Evolutionary conservation across 208 protist species (phyloP), one percentile per base, ranked within the genome.

Genomic region (Trypanosomatidae sp.): DNA sequence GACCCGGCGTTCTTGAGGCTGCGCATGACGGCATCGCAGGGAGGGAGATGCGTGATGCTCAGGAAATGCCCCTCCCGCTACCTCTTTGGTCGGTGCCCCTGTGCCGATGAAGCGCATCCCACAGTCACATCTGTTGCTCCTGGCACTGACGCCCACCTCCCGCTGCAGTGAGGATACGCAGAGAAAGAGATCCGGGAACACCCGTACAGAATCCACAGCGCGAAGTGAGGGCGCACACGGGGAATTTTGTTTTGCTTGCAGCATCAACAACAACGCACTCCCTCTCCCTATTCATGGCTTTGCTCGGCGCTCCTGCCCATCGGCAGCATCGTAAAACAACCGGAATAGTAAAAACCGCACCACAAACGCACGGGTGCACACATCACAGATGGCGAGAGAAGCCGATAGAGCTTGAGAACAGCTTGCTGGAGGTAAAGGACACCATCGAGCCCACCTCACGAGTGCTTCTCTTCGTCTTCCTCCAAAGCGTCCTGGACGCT

Each of bases 401-500:
- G 13, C 13, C 1, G 22, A n/a, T 19, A 7, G 6, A 36, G 22
- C n/a, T 0, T 1, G 17, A 25, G 22, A 25, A 39, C 17, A 13
- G 12, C 15, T 0, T 4, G 2, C 36, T 1, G 22, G 33, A 9
- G 39, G 36, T 10, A n/a, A 17, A 25, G 17, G 22, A 43, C 22
- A 7, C 30, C 39, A 46, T 17, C 1, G 44, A 17, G 28, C 12
- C 66, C 17, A 44, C 60, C 17, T 75, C 60, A 69, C 10, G 66
- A 41, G 30, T 74, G 59, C 25, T 82, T 74, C 59, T 87, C 77
- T 19, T 86, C 60, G 5, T 89, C 73, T 0, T 80, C 71, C 56
- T 84, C 71, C 43, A 84, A 62, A 4, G 79, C 71, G 4, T 87
- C 72, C 68, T 88, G 66, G 5, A 86, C 66, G 13, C 85, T 62